These are phyloP conservation scores for Pseudozyma hubeiensis DNA, from an alignment of 1,284 basidiomycete species.

Conservation along the genomic window DNA sequence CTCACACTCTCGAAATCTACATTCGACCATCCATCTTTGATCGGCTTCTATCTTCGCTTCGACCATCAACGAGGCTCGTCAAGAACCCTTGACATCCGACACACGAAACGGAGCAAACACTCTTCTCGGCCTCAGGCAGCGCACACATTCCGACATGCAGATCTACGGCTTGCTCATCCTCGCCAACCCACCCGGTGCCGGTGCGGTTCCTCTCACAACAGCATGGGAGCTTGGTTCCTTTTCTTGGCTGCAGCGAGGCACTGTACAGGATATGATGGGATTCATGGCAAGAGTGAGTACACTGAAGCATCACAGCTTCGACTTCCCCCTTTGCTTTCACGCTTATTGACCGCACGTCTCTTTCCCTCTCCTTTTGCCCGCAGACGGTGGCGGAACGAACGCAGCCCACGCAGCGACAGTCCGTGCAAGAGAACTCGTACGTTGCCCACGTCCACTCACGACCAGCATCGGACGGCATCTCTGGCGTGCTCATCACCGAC, in stretches of 20 bases:
- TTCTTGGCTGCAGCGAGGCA: conserved; percentile 87
- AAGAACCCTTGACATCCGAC: too few species aligned
- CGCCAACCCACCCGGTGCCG: conserved; percentile 64
- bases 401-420: conserved; percentile 76
- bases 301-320: not conserved
- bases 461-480: conserved; percentile 66
- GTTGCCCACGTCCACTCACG: conserved; percentile 86
- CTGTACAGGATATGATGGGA: conserved; percentile 68
- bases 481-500: conserved; percentile 92
- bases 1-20: not conserved
- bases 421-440: conserved; percentile 93
- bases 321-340: not conserved
- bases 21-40: too few species aligned
- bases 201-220: conserved; percentile 75
- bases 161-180: conserved; percentile 60
- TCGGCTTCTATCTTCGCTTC: too few species aligned
- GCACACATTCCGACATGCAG: conserved; percentile 30
- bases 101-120: too few species aligned
- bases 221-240: conserved; percentile 90
- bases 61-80: too few species aligned
- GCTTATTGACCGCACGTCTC: not conserved
- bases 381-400: conserved; percentile 91
- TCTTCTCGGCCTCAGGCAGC: too few species aligned
- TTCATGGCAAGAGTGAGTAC: conserved; percentile 67
- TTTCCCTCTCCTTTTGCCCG: not conserved